Evolutionary conservation across 169 alveolate species (phyloP).

Genomic region (Eimeria falciformis): DNA sequence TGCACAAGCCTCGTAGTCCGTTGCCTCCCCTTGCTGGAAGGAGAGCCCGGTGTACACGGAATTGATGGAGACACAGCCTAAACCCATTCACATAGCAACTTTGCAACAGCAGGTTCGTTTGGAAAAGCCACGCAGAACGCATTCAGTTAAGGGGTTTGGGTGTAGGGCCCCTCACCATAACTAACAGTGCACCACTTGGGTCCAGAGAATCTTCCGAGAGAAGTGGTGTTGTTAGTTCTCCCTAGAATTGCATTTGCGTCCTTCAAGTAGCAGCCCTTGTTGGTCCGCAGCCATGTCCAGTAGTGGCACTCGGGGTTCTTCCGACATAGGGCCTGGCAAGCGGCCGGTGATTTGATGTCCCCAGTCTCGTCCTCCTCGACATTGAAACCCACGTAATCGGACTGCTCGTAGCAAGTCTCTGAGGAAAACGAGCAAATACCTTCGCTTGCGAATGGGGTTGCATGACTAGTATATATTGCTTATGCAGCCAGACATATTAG

Average conservation of each 20-base stretch:
- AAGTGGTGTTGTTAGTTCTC: slow-evolving; percentile 7
- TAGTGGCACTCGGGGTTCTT: slow-evolving; percentile 21
- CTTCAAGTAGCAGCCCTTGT: slow-evolving; percentile 53
- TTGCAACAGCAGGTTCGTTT: not conserved
- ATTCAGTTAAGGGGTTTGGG: no score
- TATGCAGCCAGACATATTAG: not conserved
- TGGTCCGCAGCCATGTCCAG: slow-evolving; percentile 58
- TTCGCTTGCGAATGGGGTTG: not conserved
- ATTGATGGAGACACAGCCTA: not conserved
- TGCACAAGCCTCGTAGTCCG: not conserved
- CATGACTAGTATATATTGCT: not conserved
- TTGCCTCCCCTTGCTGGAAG: not conserved
- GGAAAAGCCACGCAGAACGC: not conserved
- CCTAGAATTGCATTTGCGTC: slow-evolving; percentile 23
- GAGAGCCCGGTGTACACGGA: slow-evolving; percentile 10
- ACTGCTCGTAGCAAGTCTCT: slow-evolving; percentile 39
- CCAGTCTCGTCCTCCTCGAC: not conserved
- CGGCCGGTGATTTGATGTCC: not conserved
- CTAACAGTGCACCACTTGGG: slow-evolving; percentile 63
- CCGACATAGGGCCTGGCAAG: slow-evolving; percentile 14
- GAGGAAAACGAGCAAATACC: not conserved
- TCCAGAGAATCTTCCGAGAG: slow-evolving; percentile 37
- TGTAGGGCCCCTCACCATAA: slow-evolving; percentile 4
- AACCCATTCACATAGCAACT: not conserved
- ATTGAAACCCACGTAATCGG: slow-evolving; percentile 59